Base-by-base conservation (phyloP, 441 rosid species). In the Macaranga tanarius region DNA sequence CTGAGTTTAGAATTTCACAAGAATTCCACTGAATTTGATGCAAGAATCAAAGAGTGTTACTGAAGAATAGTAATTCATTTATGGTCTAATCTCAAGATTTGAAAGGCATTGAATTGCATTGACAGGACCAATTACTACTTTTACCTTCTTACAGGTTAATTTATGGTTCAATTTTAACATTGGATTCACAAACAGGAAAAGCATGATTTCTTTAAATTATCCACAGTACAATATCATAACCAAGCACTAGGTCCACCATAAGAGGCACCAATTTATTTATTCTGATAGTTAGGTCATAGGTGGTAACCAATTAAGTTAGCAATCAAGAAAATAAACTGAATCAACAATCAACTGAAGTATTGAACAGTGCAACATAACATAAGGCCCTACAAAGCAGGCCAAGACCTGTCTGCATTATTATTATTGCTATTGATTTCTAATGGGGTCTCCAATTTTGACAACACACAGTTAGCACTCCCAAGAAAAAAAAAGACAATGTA, bases 361-460 rank as follows among this genome's bases (percentile, higher is more conserved):
- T 20, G 25, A 42, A 42, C 5, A 44, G n/a, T 20, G 31, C 4
- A 51, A 7, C 28, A 68, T 10, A 51, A 7, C 28, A 68, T 2
- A 40, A 15, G 38, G 72, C 22, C 72, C 63, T 22, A 57, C 72
- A 42, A 13, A 16, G 20, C 61, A 23, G 31, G 20, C 31, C 17
- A 56, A 23, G 15, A 23, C 13, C 25, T 70, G 11, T 42, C 4
- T 26, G 0, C 15, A 47, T 57, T 42, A 47, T 57, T 42, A 47
- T 59, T 45, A 17, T 57, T 40, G 40, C 57, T 19, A 47, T 47
- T 70, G 2, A 19, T 17, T 10, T 9, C 16, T 0, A 59, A 58
- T 57, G 56, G 72, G 64, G 72, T 23, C 63, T 61, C 42, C 57
- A 72, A 62, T 22, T 42, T 51, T 63, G 40, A 56, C 57, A 13